Base-by-base conservation (phyloP, 1,284 basidiomycete species). In the Earliella scabrosa region DNA sequence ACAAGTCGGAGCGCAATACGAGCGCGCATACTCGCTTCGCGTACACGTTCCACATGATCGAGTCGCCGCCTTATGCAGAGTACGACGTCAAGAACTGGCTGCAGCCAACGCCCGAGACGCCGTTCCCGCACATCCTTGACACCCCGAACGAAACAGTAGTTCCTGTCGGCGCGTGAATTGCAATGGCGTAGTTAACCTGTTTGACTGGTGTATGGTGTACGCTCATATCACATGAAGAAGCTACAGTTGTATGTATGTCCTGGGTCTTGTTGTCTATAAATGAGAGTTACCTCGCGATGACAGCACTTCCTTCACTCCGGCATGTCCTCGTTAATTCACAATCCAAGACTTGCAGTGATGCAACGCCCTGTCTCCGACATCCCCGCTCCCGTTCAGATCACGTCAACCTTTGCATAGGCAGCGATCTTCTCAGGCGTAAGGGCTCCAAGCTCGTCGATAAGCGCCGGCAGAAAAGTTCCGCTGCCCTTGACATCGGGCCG, bases 11-110 rank as follows among this genome's bases (percentile, higher is more conserved):
- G 68, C 82, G 84, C 46, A 97, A 93, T 67, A 88, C 78, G 14
- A 89, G 80, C 68, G 76, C 71, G 54, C 78, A 78, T 66, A 94
- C 92, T 2, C 83, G 95, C 18, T 93, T 92, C 66, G 94, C 94
- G 34, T 97, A 97, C 70, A 97, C 95, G 1, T 97, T 97, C 74
- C 95, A 97, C 68, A 95, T 92, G 89, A 86, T 93, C 43, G 91
- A 93, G 51, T 83, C 85, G 0, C 74, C 83, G 8, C 83, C 86
- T 1, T 70, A 83, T 63, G 88, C 86, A 1, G 66, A 68, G 45
- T 93, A 92, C 59, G 90, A 93, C 57, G 79, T 82, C 62, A 89
- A 88, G 79, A 93, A 94, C 69, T 95, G 93, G 93, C 77, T 97
- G 55, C 94, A 97, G 69, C 93, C 95, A 0, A 93, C 92, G 1